Evolutionary conservation across 352 stramenopile species (phyloP).

Genomic region (Globisporangium viniferum): DNA sequence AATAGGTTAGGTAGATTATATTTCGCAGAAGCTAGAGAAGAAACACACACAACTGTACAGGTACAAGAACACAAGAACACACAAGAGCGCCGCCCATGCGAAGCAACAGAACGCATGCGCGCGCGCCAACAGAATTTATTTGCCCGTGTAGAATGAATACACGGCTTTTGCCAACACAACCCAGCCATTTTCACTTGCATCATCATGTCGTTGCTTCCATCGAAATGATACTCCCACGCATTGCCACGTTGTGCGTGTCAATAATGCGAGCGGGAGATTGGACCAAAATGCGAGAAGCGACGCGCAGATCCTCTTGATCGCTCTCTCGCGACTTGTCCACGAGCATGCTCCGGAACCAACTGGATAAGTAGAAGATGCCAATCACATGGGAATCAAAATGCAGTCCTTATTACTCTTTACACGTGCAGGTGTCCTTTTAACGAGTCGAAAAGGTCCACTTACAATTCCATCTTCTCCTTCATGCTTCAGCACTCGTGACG

Average conservation of each 20-base stretch:
- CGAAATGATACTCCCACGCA: no score
- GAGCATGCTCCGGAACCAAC: neutral
- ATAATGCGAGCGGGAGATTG: neutral
- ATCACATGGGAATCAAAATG: neutral
- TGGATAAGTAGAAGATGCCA: neutral
- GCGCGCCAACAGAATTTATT: constrained; percentile 10
- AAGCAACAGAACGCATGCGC: neutral
- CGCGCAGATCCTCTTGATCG: neutral
- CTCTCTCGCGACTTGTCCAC: neutral
- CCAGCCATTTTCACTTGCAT: neutral
- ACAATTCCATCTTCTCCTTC: neutral
- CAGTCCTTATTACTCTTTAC: neutral
- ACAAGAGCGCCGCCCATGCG: neutral
- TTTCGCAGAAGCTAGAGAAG: neutral
- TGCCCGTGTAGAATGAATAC: constrained; percentile 26
- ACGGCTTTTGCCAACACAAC: constrained; percentile 10
- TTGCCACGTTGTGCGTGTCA: neutral
- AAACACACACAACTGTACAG: constrained; percentile 16
- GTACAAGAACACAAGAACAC: constrained; percentile 6
- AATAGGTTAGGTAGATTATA: constrained; percentile 18
- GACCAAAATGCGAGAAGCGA: neutral
- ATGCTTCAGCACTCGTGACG: neutral
- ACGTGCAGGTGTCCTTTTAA: neutral
- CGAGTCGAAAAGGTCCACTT: neutral
- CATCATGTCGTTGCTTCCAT: neutral